These are phyloP conservation scores for Capsella bursapastoris DNA, from an alignment of 345 rosid genomes.

Conservation along the genomic window DNA sequence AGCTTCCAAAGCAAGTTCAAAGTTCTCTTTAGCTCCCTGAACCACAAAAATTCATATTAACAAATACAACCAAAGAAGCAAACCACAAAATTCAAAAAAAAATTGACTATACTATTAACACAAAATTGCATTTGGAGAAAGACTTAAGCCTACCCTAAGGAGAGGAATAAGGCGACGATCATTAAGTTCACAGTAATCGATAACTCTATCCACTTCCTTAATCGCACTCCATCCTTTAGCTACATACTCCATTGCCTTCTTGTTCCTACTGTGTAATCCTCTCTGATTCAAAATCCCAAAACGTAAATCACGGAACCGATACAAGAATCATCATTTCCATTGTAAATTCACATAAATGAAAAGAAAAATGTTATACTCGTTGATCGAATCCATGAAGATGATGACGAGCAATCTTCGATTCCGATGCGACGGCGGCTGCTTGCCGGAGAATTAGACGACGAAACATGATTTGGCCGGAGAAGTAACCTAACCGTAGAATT, in stretches of 20 bases:
- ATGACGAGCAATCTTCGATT: slow-evolving; percentile 4
- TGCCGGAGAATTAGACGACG: slow-evolving; percentile 34
- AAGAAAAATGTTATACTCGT: neutral
- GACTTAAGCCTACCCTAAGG: slow-evolving; percentile 52
- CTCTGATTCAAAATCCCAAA: slow-evolving; percentile 51
- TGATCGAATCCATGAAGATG: slow-evolving; percentile 19
- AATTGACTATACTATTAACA: neutral
- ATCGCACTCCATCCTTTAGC: slow-evolving; percentile 88
- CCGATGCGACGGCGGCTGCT: neutral
- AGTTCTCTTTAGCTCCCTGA: slow-evolving; percentile 88
- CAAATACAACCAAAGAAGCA: neutral
- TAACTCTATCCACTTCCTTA: slow-evolving; percentile 90
- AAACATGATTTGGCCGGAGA: slow-evolving; percentile 25
- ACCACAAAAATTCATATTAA: neutral
- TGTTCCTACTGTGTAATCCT: slow-evolving; percentile 75
- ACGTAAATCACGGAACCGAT: neutral
- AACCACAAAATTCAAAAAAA: neutral
- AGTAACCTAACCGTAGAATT: slow-evolving; percentile 15
- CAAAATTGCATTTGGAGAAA: neutral
- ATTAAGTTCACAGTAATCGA: slow-evolving; percentile 81
- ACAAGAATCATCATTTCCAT: neutral
- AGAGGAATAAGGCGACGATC: slow-evolving; percentile 88
- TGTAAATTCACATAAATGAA: neutral
- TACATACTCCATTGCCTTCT: slow-evolving; percentile 87
- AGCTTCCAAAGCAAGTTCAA: slow-evolving; percentile 82